Base-by-base conservation (phyloP, 2,329 filamentous ascomycete genomes). In the Septoria linicola region DNA sequence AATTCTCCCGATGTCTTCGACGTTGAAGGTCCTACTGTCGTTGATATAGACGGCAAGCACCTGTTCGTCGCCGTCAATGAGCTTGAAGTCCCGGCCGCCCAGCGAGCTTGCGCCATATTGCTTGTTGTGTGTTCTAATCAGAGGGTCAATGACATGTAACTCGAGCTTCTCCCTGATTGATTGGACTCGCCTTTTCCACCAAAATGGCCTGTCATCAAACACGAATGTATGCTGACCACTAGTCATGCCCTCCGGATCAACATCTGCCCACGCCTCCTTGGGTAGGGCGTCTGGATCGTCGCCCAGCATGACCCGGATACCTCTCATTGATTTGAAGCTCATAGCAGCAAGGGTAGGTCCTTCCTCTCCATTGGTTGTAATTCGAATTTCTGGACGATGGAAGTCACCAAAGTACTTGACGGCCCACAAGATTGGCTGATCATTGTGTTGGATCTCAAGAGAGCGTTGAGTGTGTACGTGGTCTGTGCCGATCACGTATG, bases 401-500 rank as follows among this genome's bases (percentile, higher is more conserved):
- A 30, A 30, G 34, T 7, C 7, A 36, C 14, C 7, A 6, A 7
- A 6, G 17, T 17, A 8, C 34, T 36, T 36, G 34, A 36, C 34
- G 8, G 37, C 37, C 37, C 37, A 41, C 7, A 41, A 17, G 6
- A 41, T 41, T 17, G 37, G 37, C 5, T 8, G 7, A 8, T 11
- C 21, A 27, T 41, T 41, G 17, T 41, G 37, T 14, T 41, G 37
- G 16, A 41, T 41, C 37, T 41, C 37, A 16, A 41, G 37, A 21
- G 21, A 8, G 5, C 37, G n/a, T 27, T 41, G 37, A 5, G 37
- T 41, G 16, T 20, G 14, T 27, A 20, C 19, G 21, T 41, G 37
- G 8, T 41, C n/a, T 6, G 37, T 41, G 7, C 14, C 19, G 14
- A 41, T 41, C 7, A 21, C 19, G 21, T 41, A 41, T 7, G 37